Percentiles rank a stretch among this genome's conserved stretches.
These are phyloP conservation scores for Penicillium atrosanguineum DNA, from an alignment of 495 filamentous ascomycete genomes.

Conservation along the genomic window DNA sequence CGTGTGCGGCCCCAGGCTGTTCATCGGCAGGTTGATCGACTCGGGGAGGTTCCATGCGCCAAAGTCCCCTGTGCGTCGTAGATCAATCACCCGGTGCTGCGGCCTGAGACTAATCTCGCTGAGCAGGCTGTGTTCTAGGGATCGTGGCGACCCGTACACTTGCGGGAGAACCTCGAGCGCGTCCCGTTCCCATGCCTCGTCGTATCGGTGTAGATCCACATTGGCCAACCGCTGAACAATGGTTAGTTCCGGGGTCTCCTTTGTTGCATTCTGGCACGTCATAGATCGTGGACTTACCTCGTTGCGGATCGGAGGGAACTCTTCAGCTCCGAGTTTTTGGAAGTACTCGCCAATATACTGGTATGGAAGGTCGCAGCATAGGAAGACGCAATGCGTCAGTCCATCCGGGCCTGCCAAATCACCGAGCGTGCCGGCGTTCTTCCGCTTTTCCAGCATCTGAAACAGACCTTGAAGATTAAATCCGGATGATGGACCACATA, in stretches of 20 bases:
- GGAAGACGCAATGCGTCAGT: constrained; percentile 55
- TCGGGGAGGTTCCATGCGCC: constrained; percentile 42
- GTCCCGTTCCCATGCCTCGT: constrained; percentile 51
- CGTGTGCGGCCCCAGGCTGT: constrained; percentile 27
- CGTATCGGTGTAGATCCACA: constrained; percentile 54
- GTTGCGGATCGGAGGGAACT: constrained; percentile 58
- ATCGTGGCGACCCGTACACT: constrained; percentile 29
- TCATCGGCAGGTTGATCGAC: constrained; percentile 44
- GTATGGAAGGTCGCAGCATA: constrained; percentile 62
- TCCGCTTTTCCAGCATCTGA: constrained; percentile 48
- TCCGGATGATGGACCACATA: constrained; percentile 60
- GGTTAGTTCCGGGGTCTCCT: background rate
- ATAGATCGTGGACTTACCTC: constrained; percentile 35
- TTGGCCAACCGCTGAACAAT: constrained; percentile 39
- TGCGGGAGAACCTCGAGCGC: constrained; percentile 37
- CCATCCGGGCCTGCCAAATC: constrained; percentile 45
- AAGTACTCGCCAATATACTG: constrained; percentile 63
- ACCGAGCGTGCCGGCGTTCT: constrained; percentile 39
- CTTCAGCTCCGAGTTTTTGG: constrained; percentile 45
- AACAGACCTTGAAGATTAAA: constrained; percentile 55
- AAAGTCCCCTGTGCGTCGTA: constrained; percentile 41
- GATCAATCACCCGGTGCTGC: constrained; percentile 38
- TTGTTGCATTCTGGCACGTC: background rate
- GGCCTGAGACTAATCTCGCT: constrained; percentile 26
- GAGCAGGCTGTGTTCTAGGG: constrained; percentile 21